Conservation (phyloP, 768 basidiomycete genomes). For the Guyanaporus albipodus region DNA sequence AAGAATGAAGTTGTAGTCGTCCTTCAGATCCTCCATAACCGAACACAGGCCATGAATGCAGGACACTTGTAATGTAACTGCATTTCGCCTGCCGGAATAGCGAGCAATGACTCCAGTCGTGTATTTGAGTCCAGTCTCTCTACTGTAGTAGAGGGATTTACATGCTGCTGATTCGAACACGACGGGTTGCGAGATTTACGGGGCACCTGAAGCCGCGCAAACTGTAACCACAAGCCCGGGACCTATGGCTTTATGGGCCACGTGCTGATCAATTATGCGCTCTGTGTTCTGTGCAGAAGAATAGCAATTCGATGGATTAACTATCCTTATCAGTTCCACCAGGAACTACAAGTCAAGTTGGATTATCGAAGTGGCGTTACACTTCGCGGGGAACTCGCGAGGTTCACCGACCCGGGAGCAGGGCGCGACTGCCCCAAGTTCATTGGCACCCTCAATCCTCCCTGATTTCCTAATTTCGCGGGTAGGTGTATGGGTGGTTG, state of each 20-base stretch:
- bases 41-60: neutral
- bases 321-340: slow-evolving; percentile 1
- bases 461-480: slow-evolving; percentile 17
- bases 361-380: slow-evolving; percentile 26
- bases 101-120: neutral
- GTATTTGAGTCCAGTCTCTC: slow-evolving; percentile 10
- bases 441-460: slow-evolving; percentile 11
- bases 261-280: neutral
- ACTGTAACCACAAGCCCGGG: neutral
- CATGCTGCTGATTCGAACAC: slow-evolving; percentile 15
- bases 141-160: slow-evolving; percentile 15
- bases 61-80: slow-evolving; percentile 1
- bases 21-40: neutral
- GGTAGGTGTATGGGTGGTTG: slow-evolving; percentile 11
- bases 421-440: slow-evolving; percentile 12
- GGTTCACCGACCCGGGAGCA: slow-evolving; percentile 15
- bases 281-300: neutral
- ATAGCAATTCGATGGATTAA: slow-evolving; percentile 1
- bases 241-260: neutral
- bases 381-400: slow-evolving; percentile 17
- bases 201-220: slow-evolving; percentile 6
- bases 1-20: slow-evolving; percentile 42
- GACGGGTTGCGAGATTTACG: slow-evolving; percentile 12
- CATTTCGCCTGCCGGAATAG: neutral
- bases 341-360: neutral